A percentile compares a stretch with the other conserved stretches of the same genome.
Evolutionary conservation across 768 basidiomycete genomes (phyloP).

Genomic region (Trametes meyenii): DNA sequence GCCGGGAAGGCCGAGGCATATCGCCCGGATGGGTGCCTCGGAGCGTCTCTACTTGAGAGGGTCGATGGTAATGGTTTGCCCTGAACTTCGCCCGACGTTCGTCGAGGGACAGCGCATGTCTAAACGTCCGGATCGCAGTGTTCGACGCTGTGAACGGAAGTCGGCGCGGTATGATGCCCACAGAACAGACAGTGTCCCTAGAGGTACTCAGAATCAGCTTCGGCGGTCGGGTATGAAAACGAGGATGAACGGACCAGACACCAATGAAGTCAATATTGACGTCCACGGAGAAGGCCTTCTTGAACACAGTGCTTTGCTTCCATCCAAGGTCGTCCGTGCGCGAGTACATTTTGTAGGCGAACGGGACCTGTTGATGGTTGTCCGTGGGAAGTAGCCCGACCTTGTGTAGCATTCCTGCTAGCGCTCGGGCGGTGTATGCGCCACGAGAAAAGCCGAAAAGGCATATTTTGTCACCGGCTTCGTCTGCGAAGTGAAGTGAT

Average conservation of each 20-base stretch:
- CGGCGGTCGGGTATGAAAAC: neutral
- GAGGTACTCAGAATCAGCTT: neutral
- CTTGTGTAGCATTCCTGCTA: slow-evolving; percentile 83
- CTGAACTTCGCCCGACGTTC: slow-evolving; percentile 66
- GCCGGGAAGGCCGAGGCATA: slow-evolving; percentile 38
- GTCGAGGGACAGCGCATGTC: slow-evolving; percentile 75
- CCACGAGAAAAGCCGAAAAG: slow-evolving; percentile 84
- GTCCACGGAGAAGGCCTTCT: slow-evolving; percentile 72
- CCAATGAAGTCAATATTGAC: slow-evolving; percentile 75
- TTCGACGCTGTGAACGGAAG: slow-evolving; percentile 71
- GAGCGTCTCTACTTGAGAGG: slow-evolving; percentile 40
- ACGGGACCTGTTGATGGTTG: slow-evolving; percentile 77
- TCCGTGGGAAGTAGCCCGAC: slow-evolving; percentile 70
- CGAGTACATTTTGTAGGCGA: slow-evolving; percentile 77
- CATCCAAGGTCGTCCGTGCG: slow-evolving; percentile 60
- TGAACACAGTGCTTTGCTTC: slow-evolving; percentile 67
- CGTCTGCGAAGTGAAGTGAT: slow-evolving; percentile 42
- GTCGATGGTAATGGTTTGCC: slow-evolving; percentile 30
- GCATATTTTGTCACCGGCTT: slow-evolving; percentile 72
- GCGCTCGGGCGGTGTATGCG: slow-evolving; percentile 70
- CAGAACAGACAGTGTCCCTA: slow-evolving; percentile 74
- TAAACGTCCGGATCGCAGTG: slow-evolving; percentile 61
- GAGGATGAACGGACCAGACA: slow-evolving; percentile 53
- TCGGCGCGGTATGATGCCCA: slow-evolving; percentile 62
- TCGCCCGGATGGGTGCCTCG: slow-evolving; percentile 55